Conservation (phyloP, 2,329 filamentous ascomycete genomes). For the Penicillium sp. region DNA sequence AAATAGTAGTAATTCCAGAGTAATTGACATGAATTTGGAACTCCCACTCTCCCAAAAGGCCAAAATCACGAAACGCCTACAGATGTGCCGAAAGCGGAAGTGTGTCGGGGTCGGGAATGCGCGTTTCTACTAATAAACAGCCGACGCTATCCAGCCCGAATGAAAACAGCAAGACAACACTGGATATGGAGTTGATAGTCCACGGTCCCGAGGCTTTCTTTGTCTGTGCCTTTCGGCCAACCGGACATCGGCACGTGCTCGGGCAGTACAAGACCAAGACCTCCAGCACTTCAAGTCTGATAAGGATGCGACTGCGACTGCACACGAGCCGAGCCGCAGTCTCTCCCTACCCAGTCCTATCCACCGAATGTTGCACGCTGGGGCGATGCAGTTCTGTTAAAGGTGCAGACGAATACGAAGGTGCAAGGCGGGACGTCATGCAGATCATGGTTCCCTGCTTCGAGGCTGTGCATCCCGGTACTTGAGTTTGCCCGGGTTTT, state of each 20-base stretch:
- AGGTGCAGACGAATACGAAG: slow-evolving; percentile 4
- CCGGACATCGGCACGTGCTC: not conserved
- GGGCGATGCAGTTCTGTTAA: slow-evolving; percentile 5
- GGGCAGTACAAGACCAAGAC: not conserved
- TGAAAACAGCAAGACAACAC: slow-evolving; percentile 3
- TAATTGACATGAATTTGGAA: not conserved
- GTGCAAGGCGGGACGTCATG: slow-evolving; percentile 5
- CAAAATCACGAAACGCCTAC: not conserved
- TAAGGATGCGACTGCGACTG: not conserved
- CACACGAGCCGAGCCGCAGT: slow-evolving; percentile 1
- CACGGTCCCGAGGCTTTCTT: not conserved
- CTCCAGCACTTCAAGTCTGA: not conserved
- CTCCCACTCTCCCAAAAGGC: not conserved
- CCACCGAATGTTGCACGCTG: not conserved
- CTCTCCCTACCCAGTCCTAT: not conserved
- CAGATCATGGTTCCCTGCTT: slow-evolving; percentile 8
- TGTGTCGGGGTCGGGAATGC: slow-evolving; percentile 6
- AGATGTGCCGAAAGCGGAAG: slow-evolving; percentile 11
- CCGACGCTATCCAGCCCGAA: not conserved
- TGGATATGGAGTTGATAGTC: not conserved
- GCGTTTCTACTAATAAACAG: slow-evolving; percentile 1
- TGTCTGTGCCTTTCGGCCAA: not conserved
- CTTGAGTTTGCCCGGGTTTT: slow-evolving; percentile 7
- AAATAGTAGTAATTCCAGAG: not conserved
- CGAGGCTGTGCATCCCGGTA: slow-evolving; percentile 20